Conservation (phyloP, 1,284 basidiomycete species). For the Coriolopsis trogii region DNA sequence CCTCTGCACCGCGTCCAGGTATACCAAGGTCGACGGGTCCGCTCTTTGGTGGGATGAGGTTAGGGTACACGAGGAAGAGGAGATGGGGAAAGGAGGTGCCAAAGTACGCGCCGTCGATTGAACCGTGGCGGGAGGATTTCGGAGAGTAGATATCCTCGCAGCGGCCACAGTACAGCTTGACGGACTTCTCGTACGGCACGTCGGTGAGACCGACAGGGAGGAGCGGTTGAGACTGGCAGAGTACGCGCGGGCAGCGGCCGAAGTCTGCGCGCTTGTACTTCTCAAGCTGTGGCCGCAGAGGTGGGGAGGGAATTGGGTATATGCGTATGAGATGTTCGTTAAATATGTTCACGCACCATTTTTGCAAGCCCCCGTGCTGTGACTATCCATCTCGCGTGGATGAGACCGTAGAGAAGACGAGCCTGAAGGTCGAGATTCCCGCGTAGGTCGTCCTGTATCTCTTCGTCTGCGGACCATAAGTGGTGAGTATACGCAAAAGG, state of each 20-base stretch:
- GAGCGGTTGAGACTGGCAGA: slow-evolving; percentile 90
- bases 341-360: slow-evolving; percentile 88
- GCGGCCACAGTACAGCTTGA: slow-evolving; percentile 95
- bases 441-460: slow-evolving; percentile 77
- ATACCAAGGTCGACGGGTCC: slow-evolving; percentile 56
- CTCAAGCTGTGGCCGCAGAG: slow-evolving; percentile 65
- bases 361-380: slow-evolving; percentile 92
- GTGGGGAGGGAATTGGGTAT: background rate
- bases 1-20: slow-evolving; percentile 20
- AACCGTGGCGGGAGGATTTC: slow-evolving; percentile 92
- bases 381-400: slow-evolving; percentile 96
- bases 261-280: slow-evolving; percentile 98
- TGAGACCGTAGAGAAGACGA: slow-evolving; percentile 90
- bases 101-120: slow-evolving; percentile 96
- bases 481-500: background rate
- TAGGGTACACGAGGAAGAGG: slow-evolving; percentile 93
- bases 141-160: slow-evolving; percentile 98
- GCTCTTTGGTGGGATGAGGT: slow-evolving; percentile 84
- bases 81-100: slow-evolving; percentile 97
- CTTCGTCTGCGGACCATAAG: slow-evolving; percentile 58
- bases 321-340: background rate
- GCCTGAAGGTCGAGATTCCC: slow-evolving; percentile 91
- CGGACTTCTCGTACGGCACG: slow-evolving; percentile 93
- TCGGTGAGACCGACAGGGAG: slow-evolving; percentile 96
- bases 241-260: slow-evolving; percentile 92